Conservation (phyloP, 1,284 basidiomycete genomes). For the Rhodotorula sp. region DNA sequence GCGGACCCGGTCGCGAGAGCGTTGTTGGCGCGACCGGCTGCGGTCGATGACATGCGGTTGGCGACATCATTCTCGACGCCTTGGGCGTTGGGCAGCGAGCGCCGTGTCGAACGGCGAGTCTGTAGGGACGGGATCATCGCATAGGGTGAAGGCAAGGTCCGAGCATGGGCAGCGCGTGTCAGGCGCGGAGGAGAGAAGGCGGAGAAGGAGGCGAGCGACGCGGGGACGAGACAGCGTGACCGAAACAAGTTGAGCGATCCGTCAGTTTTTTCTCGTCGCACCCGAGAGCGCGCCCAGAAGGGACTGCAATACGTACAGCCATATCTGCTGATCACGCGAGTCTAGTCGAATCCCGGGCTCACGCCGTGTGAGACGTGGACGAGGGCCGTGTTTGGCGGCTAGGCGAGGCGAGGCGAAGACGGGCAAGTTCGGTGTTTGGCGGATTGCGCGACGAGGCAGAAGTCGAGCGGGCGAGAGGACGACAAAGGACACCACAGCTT, state of each 20-base stretch:
- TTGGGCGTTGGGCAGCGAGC: slow-evolving; percentile 25
- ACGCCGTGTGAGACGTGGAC: not conserved
- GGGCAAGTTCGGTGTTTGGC: too few relatives aligned
- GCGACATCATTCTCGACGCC: slow-evolving; percentile 39
- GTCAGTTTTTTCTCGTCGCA: slow-evolving; percentile 5
- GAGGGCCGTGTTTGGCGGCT: slow-evolving; percentile 2
- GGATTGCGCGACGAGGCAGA: not conserved
- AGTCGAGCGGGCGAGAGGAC: not conserved
- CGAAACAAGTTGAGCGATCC: slow-evolving; percentile 22
- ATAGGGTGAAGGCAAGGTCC: not conserved
- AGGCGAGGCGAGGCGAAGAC: not conserved
- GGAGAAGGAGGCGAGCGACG: not conserved
- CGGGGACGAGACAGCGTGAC: slow-evolving; percentile 11
- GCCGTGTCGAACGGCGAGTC: slow-evolving; percentile 39
- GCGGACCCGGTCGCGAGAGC: not conserved
- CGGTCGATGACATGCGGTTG: slow-evolving; percentile 7
- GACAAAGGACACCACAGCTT: not conserved
- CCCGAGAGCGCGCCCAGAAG: too few relatives aligned
- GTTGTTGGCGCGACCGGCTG: not conserved
- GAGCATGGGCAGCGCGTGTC: not conserved
- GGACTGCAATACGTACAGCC: slow-evolving; percentile 11
- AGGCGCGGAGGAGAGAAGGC: not conserved
- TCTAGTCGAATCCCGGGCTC: too few relatives aligned
- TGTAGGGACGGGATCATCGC: slow-evolving; percentile 8
- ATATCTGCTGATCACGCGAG: not conserved